These are phyloP conservation scores for Liriodendron chinense DNA, from an alignment of 164 flowering plant species.

Conservation along the genomic window DNA sequence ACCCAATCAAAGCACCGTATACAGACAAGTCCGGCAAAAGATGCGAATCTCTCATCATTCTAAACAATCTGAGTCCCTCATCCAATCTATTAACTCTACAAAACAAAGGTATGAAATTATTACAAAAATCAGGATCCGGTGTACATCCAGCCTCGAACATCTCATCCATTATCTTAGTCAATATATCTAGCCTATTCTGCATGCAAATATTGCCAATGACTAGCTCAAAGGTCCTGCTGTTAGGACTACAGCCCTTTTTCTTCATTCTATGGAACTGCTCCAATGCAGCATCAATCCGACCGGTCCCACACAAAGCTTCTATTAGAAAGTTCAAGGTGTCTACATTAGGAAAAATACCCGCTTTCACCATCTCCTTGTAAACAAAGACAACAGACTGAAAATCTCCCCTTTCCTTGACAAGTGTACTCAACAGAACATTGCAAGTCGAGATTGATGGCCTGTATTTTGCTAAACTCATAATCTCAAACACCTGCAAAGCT, in stretches of 20 bases:
- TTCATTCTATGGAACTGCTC: constrained; percentile 62
- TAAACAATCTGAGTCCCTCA: constrained; percentile 38
- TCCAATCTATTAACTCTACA: constrained; percentile 36
- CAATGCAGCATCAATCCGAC: constrained; percentile 40
- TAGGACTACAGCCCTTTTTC: constrained; percentile 61
- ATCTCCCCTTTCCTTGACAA: constrained; percentile 46
- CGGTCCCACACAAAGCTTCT: constrained; percentile 46
- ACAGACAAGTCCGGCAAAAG: constrained; percentile 30
- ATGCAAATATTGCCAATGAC: constrained; percentile 41
- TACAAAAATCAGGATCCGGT: constrained; percentile 36
- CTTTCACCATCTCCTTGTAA: constrained; percentile 79
- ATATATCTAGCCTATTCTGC: constrained; percentile 37
- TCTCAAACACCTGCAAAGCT: constrained; percentile 44
- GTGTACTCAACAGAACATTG: constrained; percentile 44
- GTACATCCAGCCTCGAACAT: constrained; percentile 36
- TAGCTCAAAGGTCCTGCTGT: constrained; percentile 53
- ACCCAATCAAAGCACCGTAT: constrained; percentile 36
- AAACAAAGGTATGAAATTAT: constrained; percentile 40
- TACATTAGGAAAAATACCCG: constrained; percentile 49
- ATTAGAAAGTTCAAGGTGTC: constrained; percentile 57
- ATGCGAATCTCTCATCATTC: constrained; percentile 44
- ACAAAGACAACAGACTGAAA: constrained; percentile 46
- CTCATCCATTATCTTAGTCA: constrained; percentile 34
- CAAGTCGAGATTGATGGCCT: constrained; percentile 32
- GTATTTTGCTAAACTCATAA: constrained; percentile 41